Base-by-base conservation (phyloP, 148 eudicot genomes). In the Silene uniflora region DNA sequence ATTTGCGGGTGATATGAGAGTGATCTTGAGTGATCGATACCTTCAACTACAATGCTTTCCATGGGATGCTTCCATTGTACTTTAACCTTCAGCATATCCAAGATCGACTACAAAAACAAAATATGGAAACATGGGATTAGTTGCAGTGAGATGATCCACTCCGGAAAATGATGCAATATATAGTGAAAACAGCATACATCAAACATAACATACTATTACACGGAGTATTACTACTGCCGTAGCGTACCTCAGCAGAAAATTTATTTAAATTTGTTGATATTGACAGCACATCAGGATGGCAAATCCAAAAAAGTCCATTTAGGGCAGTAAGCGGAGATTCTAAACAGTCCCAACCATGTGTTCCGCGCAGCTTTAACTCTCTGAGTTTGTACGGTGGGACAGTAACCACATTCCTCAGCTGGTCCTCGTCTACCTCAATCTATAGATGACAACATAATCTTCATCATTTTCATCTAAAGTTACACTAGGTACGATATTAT, bases 231-330 rank as follows among this genome's bases (percentile, higher is more conserved):
- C n/a, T n/a, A n/a, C n/a, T n/a, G n/a, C n/a, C 6, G 1, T 12
- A 65, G 68, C 44, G 1, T 65, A 65, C 68, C 68, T 25, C 16
- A 65, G 44, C 7, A 29, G 68, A 24, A 39, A n/a, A 27, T 3
- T 27, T 16, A 0, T 27, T 2, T 1, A 25, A 65, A 65, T 7
- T 27, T 65, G 44, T 25, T 27, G 68, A 10, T 12, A 65, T 65
- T 14, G 39, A 61, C 8, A 74, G 35, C 62, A 59, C 32, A 62
- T 74, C 76, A 62, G 76, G 76, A 5, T 7, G 76, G 44, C 68
- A 74, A 62, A 29, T 19, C 69, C 56, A 39, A 3, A 74, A 10
- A 32, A 74, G 27, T 19, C 76, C 76, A 74, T 74, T 68, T 14
- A 74, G n/a, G 10, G 58, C 39, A 25, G 14, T 21, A 22, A 74